Percentiles rank a stretch among this genome's conserved stretches.
Evolutionary conservation across 1,139 yeast species (phyloP).

Genomic region (Blastobotrys apis): DNA sequence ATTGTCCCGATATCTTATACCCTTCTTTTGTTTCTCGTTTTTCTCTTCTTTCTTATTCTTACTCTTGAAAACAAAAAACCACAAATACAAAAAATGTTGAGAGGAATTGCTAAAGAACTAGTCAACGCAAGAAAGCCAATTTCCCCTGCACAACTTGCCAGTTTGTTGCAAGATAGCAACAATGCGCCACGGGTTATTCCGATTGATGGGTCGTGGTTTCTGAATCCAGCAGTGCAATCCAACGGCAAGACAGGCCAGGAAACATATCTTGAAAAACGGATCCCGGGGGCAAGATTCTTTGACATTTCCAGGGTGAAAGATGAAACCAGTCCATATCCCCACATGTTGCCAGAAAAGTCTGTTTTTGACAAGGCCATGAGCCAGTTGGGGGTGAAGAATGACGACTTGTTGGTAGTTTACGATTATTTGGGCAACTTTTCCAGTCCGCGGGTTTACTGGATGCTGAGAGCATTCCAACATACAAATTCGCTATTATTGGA

Average conservation of each 20-base stretch:
- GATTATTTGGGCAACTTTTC: conserved; percentile 83
- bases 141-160: conserved; percentile 14
- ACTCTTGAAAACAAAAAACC: background rate
- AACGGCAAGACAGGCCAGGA: conserved; percentile 56
- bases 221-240: conserved; percentile 63
- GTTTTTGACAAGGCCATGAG: conserved; percentile 54
- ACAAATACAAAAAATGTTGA: conserved; percentile 6
- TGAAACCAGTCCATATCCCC: conserved; percentile 62
- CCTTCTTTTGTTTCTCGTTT: background rate
- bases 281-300: conserved; percentile 67
- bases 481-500: conserved; percentile 60
- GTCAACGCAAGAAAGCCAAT: conserved; percentile 12
- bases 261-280: conserved; percentile 45
- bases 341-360: conserved; percentile 70
- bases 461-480: conserved; percentile 74
- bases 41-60: background rate
- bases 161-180: conserved; percentile 11
- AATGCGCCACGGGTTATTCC: conserved; percentile 48
- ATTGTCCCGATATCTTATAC: background rate
- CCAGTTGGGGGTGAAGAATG: conserved; percentile 37
- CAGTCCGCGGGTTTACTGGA: conserved; percentile 91
- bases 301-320: conserved; percentile 73
- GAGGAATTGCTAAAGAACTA: conserved; percentile 14
- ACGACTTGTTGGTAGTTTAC: conserved; percentile 71
- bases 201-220: conserved; percentile 87